A percentile compares a stretch with the other conserved stretches of the same genome.
phyloP scores from a whole-genome alignment of 2,329 filamentous ascomycete genomes.

The Ascochyta rabiei region DNA sequence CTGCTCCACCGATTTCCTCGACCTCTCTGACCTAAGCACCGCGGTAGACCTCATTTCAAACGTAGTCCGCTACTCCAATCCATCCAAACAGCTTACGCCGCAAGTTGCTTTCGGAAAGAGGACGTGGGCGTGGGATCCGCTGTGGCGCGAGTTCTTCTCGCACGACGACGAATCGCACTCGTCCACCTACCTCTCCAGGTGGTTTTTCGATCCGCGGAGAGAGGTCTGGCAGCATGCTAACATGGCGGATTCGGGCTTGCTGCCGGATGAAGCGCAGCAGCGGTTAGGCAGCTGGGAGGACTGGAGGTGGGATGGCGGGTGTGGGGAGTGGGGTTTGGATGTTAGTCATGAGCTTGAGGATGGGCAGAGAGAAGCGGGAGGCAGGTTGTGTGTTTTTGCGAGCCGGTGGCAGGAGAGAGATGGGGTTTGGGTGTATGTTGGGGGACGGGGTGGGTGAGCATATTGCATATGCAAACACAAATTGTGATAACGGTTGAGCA shows the following conservation, averaged over 20 bases:
- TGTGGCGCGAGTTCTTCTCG: slow-evolving; percentile 11
- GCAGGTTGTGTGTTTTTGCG: slow-evolving; percentile 7
- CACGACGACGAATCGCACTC: not conserved
- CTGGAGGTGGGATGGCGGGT: slow-evolving; percentile 7
- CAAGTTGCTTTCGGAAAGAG: not conserved
- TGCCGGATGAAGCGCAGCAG: slow-evolving; percentile 12
- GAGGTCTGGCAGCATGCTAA: slow-evolving; percentile 8
- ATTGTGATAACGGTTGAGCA: no score
- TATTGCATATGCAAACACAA: not conserved
- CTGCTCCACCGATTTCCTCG: slow-evolving; percentile 10
- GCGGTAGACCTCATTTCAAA: slow-evolving; percentile 1
- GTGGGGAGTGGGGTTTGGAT: slow-evolving; percentile 13
- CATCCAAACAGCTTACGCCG: not conserved
- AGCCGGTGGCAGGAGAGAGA: slow-evolving; percentile 10
- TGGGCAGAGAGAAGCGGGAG: not conserved
- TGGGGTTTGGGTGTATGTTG: slow-evolving; percentile 8
- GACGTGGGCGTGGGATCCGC: slow-evolving; percentile 10
- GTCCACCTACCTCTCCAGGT: slow-evolving; percentile 1
- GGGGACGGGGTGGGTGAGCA: not conserved
- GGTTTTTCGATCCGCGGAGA: slow-evolving; percentile 4
- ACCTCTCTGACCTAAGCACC: slow-evolving; percentile 8
- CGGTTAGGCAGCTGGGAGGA: slow-evolving; percentile 7
- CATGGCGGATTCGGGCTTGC: slow-evolving; percentile 4
- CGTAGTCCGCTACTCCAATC: slow-evolving; percentile 4
- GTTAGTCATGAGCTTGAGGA: slow-evolving; percentile 8